Conservation (phyloP, 352 stramenopile genomes). For the Globisporangium parvum region DNA sequence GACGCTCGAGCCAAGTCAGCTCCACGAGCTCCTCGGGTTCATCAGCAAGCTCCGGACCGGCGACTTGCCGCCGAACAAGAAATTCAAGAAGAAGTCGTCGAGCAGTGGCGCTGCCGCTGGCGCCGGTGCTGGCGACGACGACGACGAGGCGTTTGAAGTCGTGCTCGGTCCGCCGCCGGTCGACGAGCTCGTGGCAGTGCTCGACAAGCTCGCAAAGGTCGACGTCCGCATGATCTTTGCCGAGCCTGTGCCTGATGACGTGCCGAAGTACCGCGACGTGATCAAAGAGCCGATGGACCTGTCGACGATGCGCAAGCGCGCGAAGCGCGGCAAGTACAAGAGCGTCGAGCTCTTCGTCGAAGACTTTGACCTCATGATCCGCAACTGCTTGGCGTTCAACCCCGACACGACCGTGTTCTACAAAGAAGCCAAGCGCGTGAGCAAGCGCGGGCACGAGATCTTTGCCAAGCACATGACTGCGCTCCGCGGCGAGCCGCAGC, state of each 20-base stretch:
- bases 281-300: conserved; percentile 86
- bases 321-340: conserved; percentile 76
- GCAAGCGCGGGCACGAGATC: conserved; percentile 74
- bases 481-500: conserved; percentile 64
- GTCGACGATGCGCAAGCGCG: conserved; percentile 78
- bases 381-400: conserved; percentile 86
- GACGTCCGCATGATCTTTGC: conserved; percentile 80
- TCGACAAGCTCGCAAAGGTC: conserved; percentile 78
- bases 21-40: conserved; percentile 65
- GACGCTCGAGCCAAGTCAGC: conserved; percentile 53
- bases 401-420: conserved; percentile 83
- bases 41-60: conserved; percentile 63
- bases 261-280: conserved; percentile 78
- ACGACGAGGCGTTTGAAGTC: conserved; percentile 80
- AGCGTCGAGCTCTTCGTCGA: conserved; percentile 68
- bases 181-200: conserved; percentile 53
- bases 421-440: conserved; percentile 82
- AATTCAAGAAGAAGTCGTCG: conserved; percentile 58
- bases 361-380: conserved; percentile 85
- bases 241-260: conserved; percentile 77
- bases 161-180: conserved; percentile 69
- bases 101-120: conserved; percentile 14
- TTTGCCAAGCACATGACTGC: conserved; percentile 61
- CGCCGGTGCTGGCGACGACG: conserved; percentile 26
- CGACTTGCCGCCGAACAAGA: conserved; percentile 71